Conservation (phyloP, 164 flowering plant species). For the Litsea cubeba region DNA sequence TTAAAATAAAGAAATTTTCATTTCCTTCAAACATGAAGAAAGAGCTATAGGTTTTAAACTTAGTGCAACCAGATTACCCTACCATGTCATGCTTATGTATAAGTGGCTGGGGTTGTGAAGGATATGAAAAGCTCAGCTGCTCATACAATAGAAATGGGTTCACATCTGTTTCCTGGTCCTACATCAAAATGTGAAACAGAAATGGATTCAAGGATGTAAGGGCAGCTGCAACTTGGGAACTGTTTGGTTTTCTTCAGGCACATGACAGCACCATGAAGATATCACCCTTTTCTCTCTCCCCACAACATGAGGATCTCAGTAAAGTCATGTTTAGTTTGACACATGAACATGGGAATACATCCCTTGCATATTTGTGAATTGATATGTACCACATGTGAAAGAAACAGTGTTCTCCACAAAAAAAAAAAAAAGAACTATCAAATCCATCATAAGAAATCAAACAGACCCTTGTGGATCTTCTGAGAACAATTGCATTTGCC, state of each 20-base stretch:
- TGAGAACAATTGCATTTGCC: neutral
- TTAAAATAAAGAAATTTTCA: slow-evolving; percentile 4
- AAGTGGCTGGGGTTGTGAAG: slow-evolving; percentile 81
- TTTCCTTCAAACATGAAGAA: neutral
- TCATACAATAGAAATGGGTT: slow-evolving; percentile 57
- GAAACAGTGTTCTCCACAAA: neutral
- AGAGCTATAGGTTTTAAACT: neutral
- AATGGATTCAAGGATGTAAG: neutral
- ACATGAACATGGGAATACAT: neutral
- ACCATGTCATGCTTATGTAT: slow-evolving; percentile 90
- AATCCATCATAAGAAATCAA: neutral
- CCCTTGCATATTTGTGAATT: neutral
- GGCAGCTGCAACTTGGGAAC: neutral
- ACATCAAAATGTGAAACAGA: no score
- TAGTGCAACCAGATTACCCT: slow-evolving; percentile 8
- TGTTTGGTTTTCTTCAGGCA: neutral
- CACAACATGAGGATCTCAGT: neutral
- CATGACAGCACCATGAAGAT: neutral
- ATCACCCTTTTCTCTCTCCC: neutral
- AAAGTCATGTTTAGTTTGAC: neutral
- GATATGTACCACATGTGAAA: neutral
- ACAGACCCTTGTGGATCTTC: neutral
- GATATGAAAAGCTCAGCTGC: slow-evolving; percentile 65
- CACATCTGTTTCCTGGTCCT: no score
- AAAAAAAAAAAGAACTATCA: neutral